A percentile compares a stretch with the other conserved stretches of the same genome.
Conservation (phyloP, 345 rosid species). For the Citrus reticulata region DNA sequence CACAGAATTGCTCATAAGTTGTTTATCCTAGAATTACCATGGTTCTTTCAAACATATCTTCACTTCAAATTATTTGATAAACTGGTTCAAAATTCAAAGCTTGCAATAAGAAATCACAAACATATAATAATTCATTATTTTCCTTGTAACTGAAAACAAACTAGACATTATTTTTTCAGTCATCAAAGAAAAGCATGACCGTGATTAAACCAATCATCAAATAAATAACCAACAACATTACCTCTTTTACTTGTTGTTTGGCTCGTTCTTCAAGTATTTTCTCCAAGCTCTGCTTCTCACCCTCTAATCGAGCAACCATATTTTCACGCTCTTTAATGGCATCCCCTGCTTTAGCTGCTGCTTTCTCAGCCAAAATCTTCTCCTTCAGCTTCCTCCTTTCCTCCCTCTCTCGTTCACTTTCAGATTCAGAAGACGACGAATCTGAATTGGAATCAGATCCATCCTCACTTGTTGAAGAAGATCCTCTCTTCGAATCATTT, state of each 20-base stretch:
- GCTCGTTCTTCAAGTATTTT: constrained; percentile 90
- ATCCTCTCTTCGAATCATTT: constrained; percentile 38
- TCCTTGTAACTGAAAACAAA: background rate
- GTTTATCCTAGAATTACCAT: background rate
- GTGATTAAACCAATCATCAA: constrained; percentile 1
- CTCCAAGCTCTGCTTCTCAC: constrained; percentile 93
- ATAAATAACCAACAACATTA: constrained; percentile 16
- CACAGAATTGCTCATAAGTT: background rate
- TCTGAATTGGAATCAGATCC: constrained; percentile 58
- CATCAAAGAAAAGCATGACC: background rate
- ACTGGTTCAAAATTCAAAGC: background rate
- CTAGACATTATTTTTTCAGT: background rate
- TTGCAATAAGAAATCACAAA: background rate
- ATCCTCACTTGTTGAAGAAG: constrained; percentile 28
- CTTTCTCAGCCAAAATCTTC: constrained; percentile 70
- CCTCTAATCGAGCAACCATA: constrained; percentile 83
- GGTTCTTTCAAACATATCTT: background rate
- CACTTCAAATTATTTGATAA: background rate
- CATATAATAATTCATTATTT: background rate
- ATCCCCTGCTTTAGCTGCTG: constrained; percentile 70
- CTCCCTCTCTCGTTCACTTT: constrained; percentile 76
- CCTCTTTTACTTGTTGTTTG: constrained; percentile 94
- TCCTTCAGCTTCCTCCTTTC: constrained; percentile 66
- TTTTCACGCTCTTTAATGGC: constrained; percentile 83
- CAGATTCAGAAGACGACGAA: constrained; percentile 78